A percentile compares a stretch with the other conserved stretches of the same genome.
Evolutionary conservation across 768 basidiomycete species (phyloP).

Genomic region (Macrolepiota albuminosa): DNA sequence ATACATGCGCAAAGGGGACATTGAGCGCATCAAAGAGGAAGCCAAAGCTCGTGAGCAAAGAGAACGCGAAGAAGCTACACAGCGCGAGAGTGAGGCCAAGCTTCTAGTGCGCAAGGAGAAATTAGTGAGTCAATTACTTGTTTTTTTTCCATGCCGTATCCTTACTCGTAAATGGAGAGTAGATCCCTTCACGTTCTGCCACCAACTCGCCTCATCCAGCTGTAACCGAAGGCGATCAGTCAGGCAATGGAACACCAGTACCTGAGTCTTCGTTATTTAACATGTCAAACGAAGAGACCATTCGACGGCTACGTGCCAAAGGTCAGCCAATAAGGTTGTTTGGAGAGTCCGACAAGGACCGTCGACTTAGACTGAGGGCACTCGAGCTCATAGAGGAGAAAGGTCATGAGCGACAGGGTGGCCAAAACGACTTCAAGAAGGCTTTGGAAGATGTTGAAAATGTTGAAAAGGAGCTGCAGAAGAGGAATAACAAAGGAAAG

Average conservation of each 20-base stretch:
- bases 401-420: conserved; percentile 70
- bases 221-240: conserved; percentile 24
- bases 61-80: conserved; percentile 15
- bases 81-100: conserved; percentile 24
- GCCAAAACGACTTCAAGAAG: conserved; percentile 94
- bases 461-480: conserved; percentile 60
- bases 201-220: conserved; percentile 37
- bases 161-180: conserved; percentile 44
- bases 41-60: conserved; percentile 32
- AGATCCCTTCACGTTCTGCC: conserved; percentile 35
- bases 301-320: conserved; percentile 83
- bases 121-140: conserved; percentile 38
- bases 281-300: conserved; percentile 89
- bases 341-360: conserved; percentile 92
- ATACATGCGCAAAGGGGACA: conserved; percentile 89
- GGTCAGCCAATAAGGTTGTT: conserved; percentile 95
- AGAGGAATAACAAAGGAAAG: conserved; percentile 53
- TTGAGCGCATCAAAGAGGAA: conserved; percentile 64
- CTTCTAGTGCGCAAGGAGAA: conserved; percentile 25
- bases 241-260: conserved; percentile 29
- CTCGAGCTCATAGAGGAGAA: conserved; percentile 94
- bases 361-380: conserved; percentile 83
- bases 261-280: conserved; percentile 66
- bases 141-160: conserved; percentile 3
- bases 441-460: conserved; percentile 85